Conservation (phyloP, 805 yeast species). For the Debaryomyces hansenii region DNA sequence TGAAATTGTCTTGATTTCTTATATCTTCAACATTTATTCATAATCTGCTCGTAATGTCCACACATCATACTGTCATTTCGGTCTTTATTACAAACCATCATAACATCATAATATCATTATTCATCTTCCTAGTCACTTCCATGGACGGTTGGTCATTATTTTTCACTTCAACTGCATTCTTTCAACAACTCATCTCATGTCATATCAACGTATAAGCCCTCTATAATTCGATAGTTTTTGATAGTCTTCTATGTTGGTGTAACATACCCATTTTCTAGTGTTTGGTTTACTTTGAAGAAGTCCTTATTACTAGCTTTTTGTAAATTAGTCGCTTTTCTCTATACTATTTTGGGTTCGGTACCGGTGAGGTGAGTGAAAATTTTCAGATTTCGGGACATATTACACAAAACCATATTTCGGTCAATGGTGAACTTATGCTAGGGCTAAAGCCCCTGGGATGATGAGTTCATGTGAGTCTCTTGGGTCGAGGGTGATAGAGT, state of each 20-base stretch:
- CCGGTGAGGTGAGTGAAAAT: conserved; percentile 1
- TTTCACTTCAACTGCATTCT: neutral
- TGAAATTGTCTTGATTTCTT: conserved; percentile 7
- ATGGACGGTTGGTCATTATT: neutral
- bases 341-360: conserved; percentile 3
- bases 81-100: too few species aligned
- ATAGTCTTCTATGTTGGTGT: neutral
- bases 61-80: too few species aligned
- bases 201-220: neutral
- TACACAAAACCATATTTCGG: conserved; percentile 1
- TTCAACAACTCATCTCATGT: neutral
- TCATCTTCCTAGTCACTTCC: too few species aligned
- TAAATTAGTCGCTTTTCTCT: neutral
- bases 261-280: conserved; percentile 31
- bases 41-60: too few species aligned
- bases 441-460: neutral
- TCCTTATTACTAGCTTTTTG: conserved; percentile 3
- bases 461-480: too few species aligned
- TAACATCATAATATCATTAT: too few species aligned
- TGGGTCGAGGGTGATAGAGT: too few species aligned
- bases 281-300: conserved; percentile 13
- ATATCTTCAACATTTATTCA: neutral
- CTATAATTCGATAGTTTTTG: neutral
- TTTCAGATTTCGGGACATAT: neutral
- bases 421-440: neutral